Percentiles rank a stretch among this genome's conserved stretches.
Conservation (phyloP, 441 rosid genomes). For the Cnidoscolus chayamansa region DNA sequence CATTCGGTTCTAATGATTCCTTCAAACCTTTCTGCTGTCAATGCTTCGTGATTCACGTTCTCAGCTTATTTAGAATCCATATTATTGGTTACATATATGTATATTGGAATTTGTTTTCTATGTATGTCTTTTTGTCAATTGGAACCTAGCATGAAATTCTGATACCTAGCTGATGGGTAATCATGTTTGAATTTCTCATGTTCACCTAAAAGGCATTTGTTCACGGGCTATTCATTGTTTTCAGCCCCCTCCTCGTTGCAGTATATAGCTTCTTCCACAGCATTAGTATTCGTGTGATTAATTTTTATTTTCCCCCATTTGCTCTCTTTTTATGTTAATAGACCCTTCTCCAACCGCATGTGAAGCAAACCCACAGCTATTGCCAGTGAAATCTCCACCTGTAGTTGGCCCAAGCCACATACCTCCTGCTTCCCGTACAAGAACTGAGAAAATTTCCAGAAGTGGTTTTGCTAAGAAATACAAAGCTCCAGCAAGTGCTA, state of each 20-base stretch:
- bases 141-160: neutral
- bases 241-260: neutral
- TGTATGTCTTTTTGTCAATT: no score
- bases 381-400: slow-evolving; percentile 43
- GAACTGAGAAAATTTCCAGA: slow-evolving; percentile 40
- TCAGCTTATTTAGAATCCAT: neutral
- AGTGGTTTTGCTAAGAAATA: slow-evolving; percentile 48
- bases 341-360: slow-evolving; percentile 38
- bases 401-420: slow-evolving; percentile 32
- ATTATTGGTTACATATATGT: neutral
- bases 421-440: slow-evolving; percentile 34
- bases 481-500: slow-evolving; percentile 49
- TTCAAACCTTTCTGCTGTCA: neutral
- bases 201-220: neutral
- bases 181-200: neutral
- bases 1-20: neutral
- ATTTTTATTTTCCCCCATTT: slow-evolving; percentile 10
- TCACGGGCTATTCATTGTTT: neutral
- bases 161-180: neutral
- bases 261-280: neutral
- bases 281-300: neutral
- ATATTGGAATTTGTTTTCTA: neutral
- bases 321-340: slow-evolving; percentile 22
- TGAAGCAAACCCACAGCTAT: slow-evolving; percentile 49
- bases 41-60: neutral